phyloP scores from a whole-genome alignment of 805 yeast species.

The Starmerella apis region DNA sequence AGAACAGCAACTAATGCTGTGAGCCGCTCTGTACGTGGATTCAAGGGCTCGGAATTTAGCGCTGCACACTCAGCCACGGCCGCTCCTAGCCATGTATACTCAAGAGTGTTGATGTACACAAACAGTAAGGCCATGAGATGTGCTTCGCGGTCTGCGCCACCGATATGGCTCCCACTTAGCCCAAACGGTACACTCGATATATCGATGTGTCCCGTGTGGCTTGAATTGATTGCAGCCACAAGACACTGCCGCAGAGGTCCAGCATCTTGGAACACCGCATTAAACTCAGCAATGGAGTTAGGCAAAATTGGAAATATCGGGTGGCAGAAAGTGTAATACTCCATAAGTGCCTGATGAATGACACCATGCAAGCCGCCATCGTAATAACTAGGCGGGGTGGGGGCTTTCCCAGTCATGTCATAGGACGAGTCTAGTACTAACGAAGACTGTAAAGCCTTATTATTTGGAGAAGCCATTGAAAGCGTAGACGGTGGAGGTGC shows the following conservation, averaged over 20 bases:
- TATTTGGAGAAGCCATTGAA: background rate
- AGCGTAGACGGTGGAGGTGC: background rate
- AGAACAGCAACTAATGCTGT: conserved; percentile 18
- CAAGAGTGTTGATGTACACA: conserved; percentile 30
- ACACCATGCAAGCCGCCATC: conserved; percentile 12
- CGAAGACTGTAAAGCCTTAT: conserved; percentile 1
- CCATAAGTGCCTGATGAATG: conserved; percentile 26
- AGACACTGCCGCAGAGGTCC: conserved; percentile 24
- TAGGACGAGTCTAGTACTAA: background rate
- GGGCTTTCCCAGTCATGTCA: background rate
- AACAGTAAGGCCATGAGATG: conserved; percentile 32
- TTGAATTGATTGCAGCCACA: conserved; percentile 27
- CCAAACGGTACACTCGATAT: conserved; percentile 10
- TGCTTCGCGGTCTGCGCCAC: conserved; percentile 22
- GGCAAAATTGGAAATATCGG: conserved; percentile 35
- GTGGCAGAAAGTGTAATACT: conserved; percentile 33
- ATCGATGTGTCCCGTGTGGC: background rate
- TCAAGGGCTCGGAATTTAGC: conserved; percentile 10
- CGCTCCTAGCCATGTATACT: conserved; percentile 32
- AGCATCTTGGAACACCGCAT: conserved; percentile 25
- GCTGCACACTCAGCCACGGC: conserved; percentile 28
- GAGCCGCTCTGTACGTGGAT: conserved; percentile 17
- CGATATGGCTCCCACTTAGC: conserved; percentile 11
- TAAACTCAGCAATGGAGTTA: conserved; percentile 29
- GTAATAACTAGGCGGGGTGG: conserved; percentile 15